Conservation (phyloP, 306 rosid species). For the Boehmeria nivea region DNA sequence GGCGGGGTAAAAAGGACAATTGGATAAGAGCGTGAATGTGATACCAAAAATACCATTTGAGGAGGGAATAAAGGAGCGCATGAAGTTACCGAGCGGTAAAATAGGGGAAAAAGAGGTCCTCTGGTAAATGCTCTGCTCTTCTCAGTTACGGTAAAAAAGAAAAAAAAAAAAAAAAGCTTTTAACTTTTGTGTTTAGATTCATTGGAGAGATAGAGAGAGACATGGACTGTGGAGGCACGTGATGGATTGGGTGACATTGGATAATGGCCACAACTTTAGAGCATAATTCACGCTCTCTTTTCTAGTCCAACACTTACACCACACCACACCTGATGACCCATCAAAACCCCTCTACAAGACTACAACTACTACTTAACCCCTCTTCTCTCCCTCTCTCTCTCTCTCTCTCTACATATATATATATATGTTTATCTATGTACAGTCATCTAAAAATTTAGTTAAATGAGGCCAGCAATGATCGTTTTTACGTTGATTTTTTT, state of each 20-base stretch:
- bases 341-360: no score
- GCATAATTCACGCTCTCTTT: slow-evolving; percentile 41
- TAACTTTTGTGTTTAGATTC: slow-evolving; percentile 44
- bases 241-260: slow-evolving; percentile 56
- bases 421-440: no score
- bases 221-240: slow-evolving; percentile 68
- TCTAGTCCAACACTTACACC: slow-evolving; percentile 28
- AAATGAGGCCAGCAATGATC: no score
- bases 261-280: slow-evolving; percentile 47
- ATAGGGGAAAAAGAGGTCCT: neutral
- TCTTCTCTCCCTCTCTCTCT: no score
- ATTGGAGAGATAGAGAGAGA: slow-evolving; percentile 24
- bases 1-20: no score
- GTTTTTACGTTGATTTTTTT: no score
- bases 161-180: neutral
- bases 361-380: neutral
- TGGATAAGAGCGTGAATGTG: no score
- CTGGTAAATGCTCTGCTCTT: slow-evolving; percentile 14
- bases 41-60: no score
- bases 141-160: slow-evolving; percentile 34
- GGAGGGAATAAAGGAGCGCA: no score
- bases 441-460: slow-evolving; percentile 10
- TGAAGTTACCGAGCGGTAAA: neutral
- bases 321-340: slow-evolving; percentile 32
- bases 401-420: no score